phyloP scores from a whole-genome alignment of 2,329 filamentous ascomycete species.

The Talaromyces amestolkiae region DNA sequence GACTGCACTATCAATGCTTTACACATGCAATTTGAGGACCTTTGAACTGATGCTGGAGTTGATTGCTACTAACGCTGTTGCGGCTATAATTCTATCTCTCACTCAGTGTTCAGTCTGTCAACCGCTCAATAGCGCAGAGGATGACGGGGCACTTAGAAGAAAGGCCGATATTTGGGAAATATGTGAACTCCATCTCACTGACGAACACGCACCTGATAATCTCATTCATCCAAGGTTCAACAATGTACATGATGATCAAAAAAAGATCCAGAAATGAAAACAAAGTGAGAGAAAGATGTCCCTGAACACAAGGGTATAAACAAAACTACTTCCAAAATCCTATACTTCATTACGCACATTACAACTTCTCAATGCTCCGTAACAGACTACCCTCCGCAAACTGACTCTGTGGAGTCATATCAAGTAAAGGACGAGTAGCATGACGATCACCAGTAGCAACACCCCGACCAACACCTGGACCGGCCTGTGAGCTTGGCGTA shows the following conservation, averaged over 20 bases:
- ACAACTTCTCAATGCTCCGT: conserved; percentile 31
- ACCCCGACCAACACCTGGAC: conserved; percentile 34
- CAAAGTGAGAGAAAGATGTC: neutral
- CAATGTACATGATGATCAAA: neutral
- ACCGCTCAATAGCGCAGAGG: too few relatives aligned
- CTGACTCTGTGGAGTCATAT: conserved; percentile 41
- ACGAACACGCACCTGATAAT: neutral
- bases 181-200: too few relatives aligned
- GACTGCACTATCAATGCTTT: too few relatives aligned
- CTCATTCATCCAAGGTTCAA: neutral
- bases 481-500: conserved; percentile 19
- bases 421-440: conserved; percentile 43
- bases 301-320: neutral
- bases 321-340: neutral
- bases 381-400: conserved; percentile 49
- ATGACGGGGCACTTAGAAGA: too few relatives aligned
- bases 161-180: too few relatives aligned
- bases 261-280: neutral
- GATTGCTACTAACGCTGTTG: too few relatives aligned
- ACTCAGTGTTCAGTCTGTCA: too few relatives aligned
- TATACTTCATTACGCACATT: neutral
- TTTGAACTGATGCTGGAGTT: too few relatives aligned
- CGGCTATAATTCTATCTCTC: too few relatives aligned
- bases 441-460: conserved; percentile 42
- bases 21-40: too few relatives aligned